Evolutionary conservation across 352 stramenopile species (phyloP).

Genomic region (Discostella stelligera): DNA sequence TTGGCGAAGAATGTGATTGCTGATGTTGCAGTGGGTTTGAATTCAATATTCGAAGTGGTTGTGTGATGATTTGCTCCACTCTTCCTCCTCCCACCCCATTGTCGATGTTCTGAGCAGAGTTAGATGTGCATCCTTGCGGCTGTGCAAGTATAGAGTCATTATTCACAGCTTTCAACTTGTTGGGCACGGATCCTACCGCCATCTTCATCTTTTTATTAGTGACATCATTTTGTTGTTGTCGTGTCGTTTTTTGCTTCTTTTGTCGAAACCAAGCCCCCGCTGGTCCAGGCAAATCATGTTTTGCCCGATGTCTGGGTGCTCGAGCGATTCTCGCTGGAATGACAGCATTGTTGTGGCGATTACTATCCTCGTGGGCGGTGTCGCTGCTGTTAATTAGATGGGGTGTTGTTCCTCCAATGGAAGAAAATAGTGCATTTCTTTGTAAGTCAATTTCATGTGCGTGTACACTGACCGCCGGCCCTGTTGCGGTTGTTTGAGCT

Average conservation of each 20-base stretch:
- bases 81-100: not conserved
- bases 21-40: not conserved
- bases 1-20: not conserved
- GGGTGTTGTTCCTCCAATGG: not conserved
- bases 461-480: too few relatives aligned
- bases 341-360: not conserved
- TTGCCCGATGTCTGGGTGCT: constrained; percentile 23
- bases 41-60: not conserved
- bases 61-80: not conserved
- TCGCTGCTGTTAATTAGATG: not conserved
- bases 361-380: not conserved
- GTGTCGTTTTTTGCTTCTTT: not conserved
- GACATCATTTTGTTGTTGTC: not conserved
- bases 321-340: not conserved
- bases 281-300: constrained; percentile 43
- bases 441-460: not conserved
- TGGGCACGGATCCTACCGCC: not conserved
- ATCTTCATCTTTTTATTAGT: not conserved
- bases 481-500: not conserved
- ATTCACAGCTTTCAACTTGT: not conserved
- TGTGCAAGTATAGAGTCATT: not conserved
- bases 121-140: not conserved
- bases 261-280: constrained; percentile 34
- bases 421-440: not conserved
- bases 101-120: not conserved